Evolutionary conservation across 2,329 filamentous ascomycete species (phyloP).

Genomic region (Apiospora arundinis): DNA sequence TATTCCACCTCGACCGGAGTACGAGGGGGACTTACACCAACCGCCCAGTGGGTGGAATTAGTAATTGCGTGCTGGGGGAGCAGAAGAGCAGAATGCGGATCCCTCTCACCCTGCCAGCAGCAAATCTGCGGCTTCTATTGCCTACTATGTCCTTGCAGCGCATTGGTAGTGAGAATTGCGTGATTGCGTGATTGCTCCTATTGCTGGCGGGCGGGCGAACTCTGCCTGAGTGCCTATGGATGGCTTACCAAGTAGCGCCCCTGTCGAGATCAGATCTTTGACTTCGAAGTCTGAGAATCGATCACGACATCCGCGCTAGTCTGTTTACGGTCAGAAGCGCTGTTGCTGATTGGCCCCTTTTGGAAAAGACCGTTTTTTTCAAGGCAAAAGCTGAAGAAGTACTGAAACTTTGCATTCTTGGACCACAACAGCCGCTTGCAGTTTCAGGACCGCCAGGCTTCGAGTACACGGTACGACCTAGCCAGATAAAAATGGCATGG

Average conservation of each 20-base stretch:
- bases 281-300: constrained; percentile 24
- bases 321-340: constrained; percentile 31
- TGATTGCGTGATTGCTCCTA: constrained; percentile 19
- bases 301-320: constrained; percentile 48
- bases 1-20: background rate
- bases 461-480: background rate
- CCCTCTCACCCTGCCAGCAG: too few species aligned
- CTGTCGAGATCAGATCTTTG: constrained; percentile 15
- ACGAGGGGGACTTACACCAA: constrained; percentile 6
- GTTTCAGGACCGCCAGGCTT: background rate
- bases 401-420: constrained; percentile 19
- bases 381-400: constrained; percentile 20
- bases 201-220: constrained; percentile 30
- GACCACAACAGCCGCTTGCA: background rate
- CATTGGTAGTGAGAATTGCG: constrained; percentile 16
- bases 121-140: background rate
- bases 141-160: background rate
- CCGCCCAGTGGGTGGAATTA: constrained; percentile 17
- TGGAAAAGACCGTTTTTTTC: background rate
- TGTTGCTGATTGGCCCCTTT: constrained; percentile 37
- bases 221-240: constrained; percentile 18
- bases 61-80: constrained; percentile 20
- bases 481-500: background rate
- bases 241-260: constrained; percentile 25
- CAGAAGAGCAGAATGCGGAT: background rate